Conservation (phyloP, 2,329 filamentous ascomycete genomes). For the Aspergillus terreus region DNA sequence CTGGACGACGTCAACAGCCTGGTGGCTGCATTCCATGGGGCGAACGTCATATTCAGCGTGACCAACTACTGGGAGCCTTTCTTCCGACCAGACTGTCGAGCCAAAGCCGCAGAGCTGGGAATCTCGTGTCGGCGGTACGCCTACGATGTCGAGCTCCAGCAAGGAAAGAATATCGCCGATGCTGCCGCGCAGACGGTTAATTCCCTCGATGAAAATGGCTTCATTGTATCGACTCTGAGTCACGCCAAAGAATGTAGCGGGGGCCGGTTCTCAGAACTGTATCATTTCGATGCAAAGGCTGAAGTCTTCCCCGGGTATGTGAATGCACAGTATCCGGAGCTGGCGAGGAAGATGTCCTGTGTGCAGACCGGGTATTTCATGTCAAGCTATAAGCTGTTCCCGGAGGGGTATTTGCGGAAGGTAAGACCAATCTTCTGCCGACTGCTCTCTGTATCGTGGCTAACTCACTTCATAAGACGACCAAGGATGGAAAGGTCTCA, state of each 20-base stretch:
- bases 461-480: neutral
- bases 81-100: slow-evolving; percentile 42
- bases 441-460: neutral
- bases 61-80: slow-evolving; percentile 56
- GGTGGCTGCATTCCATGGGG: slow-evolving; percentile 31
- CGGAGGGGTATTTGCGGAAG: slow-evolving; percentile 46
- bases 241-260: slow-evolving; percentile 46
- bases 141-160: slow-evolving; percentile 48
- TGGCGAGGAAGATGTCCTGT: slow-evolving; percentile 49
- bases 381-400: slow-evolving; percentile 47
- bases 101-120: slow-evolving; percentile 36
- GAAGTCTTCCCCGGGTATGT: slow-evolving; percentile 50
- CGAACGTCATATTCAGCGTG: slow-evolving; percentile 52
- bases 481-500: slow-evolving; percentile 6
- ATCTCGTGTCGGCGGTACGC: slow-evolving; percentile 44
- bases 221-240: slow-evolving; percentile 52
- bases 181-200: slow-evolving; percentile 44
- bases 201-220: slow-evolving; percentile 46
- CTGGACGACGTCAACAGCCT: slow-evolving; percentile 22
- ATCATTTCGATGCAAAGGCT: slow-evolving; percentile 49
- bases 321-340: slow-evolving; percentile 37
- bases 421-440: slow-evolving; percentile 22
- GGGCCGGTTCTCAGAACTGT: slow-evolving; percentile 47
- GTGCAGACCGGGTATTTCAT: slow-evolving; percentile 51
- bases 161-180: slow-evolving; percentile 55